Base-by-base conservation (phyloP, 768 basidiomycete species). In the Agrocybe chaxingu region DNA sequence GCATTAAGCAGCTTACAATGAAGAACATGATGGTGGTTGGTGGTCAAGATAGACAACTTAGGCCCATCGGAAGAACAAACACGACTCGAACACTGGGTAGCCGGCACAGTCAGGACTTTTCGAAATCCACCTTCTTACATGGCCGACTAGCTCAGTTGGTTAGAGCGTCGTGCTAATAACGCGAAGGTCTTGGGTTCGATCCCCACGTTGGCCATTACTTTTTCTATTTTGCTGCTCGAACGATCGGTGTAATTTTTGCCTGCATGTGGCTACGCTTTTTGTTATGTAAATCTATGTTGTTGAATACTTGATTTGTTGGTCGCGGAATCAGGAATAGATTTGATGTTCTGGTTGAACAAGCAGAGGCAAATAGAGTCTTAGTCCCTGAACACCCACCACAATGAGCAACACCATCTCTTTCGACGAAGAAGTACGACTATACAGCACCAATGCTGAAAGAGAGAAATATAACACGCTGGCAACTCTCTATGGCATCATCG, bases 131-230 rank as follows among this genome's bases (percentile, higher is more conserved):
- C 32, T 7, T 35, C 8, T 3, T 33, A 16, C 11, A 36, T 24
- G 85, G 87, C 86, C 84, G 85, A 80, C 84, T 89, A 87, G 87
- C 87, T 89, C 87, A 89, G 87, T 73, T 88, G 87, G 87, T 89
- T 89, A 88, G 87, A 88, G 87, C 86, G 85, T 87, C 81, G 85
- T 86, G 82, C 85, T 88, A 87, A 85, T 84, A 83, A 66, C 79
- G 79, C 82, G 80, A 84, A 85, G 82, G 82, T 83, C 83, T 79
- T 84, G 82, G 83, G 82, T 84, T 84, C 83, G 82, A 84, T 76
- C 82, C 82, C 82, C 82, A 82, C 78, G 79, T 81, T 81, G 81
- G 82, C 82, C 81, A 84, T 18, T 16, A 3, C 35, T 29, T 33
- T 51, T 51, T 45, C 34, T 31, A 38, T 19, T 48, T 40, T 48